Evolutionary conservation across 345 rosid species (phyloP), one percentile per base, ranked within the genome.

Genomic region (Eucalyptus fibrosa): DNA sequence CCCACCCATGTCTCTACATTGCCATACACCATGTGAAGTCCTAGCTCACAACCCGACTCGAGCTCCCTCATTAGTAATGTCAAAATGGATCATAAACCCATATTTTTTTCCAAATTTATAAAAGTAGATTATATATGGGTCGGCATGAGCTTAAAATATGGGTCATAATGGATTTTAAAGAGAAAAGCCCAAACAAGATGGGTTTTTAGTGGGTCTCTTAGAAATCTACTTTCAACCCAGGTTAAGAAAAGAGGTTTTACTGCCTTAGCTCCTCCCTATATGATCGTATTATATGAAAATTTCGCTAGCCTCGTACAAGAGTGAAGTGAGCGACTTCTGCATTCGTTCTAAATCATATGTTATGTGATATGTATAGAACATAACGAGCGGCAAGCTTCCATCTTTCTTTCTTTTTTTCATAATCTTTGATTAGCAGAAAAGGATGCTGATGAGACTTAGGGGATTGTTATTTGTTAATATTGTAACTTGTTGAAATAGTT

Each of bases 1-100:
- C 77, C 34, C 77, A n/a, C 6, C 37, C 45, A 37, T 1, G 4
- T 19, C 45, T 72, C 45, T 0, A 19, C 82, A 5, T 34, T 72
- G 82, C 45, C 45, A 72, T 19, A 40, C 7, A 40, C 82, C 45
- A 6, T 3, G 3, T 10, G 3, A 37, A 37, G 45, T 72, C 14
- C 45, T 19, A 0, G 45, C 15, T 11, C 82, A 5, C 0, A 3
- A 19, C 82, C 44, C 8, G 3, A 37, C 9, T 21, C 45, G 5
- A 37, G 82, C 82, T 34, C 45, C 8, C 45, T 37, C 26, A 1
- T 72, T 23, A 11, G 12, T 1, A 2, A 56, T 56, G 62, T 56
- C 13, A 56, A 56, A 2, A 56, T 56, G 13, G 28, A 0, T 56
- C 1, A 56, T 24, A 56, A 56, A 4, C 2, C 1, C 12, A 3